A percentile compares a stretch with the other conserved stretches of the same genome.
Conservation (phyloP, 306 rosid genomes). For the Dryas alaskensis region DNA sequence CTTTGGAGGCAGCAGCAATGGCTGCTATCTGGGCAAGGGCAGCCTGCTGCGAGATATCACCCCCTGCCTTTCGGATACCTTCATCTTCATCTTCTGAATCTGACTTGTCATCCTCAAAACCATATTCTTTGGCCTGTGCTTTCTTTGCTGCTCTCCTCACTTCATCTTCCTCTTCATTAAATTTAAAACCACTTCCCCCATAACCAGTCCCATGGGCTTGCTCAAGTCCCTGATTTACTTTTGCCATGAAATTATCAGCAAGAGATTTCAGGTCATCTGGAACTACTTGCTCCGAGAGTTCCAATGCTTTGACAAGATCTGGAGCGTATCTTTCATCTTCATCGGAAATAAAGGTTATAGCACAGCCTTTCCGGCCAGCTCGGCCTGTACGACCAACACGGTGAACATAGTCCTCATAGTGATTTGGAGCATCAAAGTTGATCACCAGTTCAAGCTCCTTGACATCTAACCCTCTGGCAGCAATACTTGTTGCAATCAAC, state of each 20-base stretch:
- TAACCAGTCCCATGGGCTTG: constrained; percentile 95
- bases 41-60: constrained; percentile 81
- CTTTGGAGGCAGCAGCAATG: constrained; percentile 72
- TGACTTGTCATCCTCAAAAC: constrained; percentile 92
- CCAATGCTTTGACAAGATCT: constrained; percentile 83
- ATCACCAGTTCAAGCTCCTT: constrained; percentile 94
- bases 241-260: constrained; percentile 68
- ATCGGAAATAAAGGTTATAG: constrained; percentile 84
- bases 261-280: constrained; percentile 84
- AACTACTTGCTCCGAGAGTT: constrained; percentile 86
- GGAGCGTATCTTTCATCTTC: constrained; percentile 91
- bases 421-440: constrained; percentile 88
- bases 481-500: constrained; percentile 82
- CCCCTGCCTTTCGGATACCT: constrained; percentile 80
- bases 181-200: constrained; percentile 97
- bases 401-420: constrained; percentile 95
- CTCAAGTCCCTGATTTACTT: constrained; percentile 83
- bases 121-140: constrained; percentile 95
- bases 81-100: constrained; percentile 97
- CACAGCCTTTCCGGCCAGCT: constrained; percentile 92
- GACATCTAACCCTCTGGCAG: constrained; percentile 92
- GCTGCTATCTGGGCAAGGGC: constrained; percentile 73
- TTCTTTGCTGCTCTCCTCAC: constrained; percentile 94
- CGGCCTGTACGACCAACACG: constrained; percentile 97
- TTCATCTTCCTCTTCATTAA: constrained; percentile 96